Percentiles rank a stretch among this genome's conserved stretches.
phyloP scores from a whole-genome alignment of 495 filamentous ascomycete genomes.

The Daldinia grandis region DNA sequence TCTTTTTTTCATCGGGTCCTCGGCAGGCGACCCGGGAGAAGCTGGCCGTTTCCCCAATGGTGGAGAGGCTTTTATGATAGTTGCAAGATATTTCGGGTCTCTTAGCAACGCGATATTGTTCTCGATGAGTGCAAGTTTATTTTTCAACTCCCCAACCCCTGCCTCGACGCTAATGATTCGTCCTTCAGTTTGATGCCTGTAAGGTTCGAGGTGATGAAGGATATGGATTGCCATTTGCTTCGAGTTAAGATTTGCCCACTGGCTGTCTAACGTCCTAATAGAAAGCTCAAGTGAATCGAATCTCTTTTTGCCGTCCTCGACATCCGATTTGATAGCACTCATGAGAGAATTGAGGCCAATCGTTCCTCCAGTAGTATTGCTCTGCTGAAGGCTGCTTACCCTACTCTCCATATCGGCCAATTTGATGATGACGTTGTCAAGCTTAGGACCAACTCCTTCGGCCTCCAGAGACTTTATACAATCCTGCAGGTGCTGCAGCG shows the following conservation, averaged over 20 bases:
- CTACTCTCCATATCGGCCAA: conserved; percentile 12
- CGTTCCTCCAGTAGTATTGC: not conserved
- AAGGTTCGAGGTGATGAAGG: conserved; percentile 18
- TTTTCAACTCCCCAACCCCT: conserved; percentile 9
- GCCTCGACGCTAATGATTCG: conserved; percentile 19
- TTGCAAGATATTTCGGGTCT: not conserved
- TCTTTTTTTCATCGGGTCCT: conserved; percentile 26
- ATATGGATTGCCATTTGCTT: conserved; percentile 41
- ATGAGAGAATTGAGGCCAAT: not conserved
- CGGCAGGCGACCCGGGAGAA: conserved; percentile 10
- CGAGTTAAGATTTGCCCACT: conserved; percentile 39
- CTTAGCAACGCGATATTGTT: not conserved
- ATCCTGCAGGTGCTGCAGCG: not conserved
- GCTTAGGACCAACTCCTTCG: not conserved
- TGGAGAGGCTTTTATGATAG: not conserved
- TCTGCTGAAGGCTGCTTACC: conserved; percentile 6
- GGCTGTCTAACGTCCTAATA: conserved; percentile 24
- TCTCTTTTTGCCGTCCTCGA: conserved; percentile 22
- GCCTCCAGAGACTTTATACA: conserved; percentile 9
- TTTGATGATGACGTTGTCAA: not conserved
- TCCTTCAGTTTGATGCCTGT: conserved; percentile 20
- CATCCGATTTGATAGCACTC: not conserved
- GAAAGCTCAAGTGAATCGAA: conserved; percentile 23
- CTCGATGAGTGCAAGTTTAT: not conserved
- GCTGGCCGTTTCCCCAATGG: conserved; percentile 14